Base-by-base conservation (phyloP, 768 basidiomycete species). In the Phanerochaete carnosa region DNA sequence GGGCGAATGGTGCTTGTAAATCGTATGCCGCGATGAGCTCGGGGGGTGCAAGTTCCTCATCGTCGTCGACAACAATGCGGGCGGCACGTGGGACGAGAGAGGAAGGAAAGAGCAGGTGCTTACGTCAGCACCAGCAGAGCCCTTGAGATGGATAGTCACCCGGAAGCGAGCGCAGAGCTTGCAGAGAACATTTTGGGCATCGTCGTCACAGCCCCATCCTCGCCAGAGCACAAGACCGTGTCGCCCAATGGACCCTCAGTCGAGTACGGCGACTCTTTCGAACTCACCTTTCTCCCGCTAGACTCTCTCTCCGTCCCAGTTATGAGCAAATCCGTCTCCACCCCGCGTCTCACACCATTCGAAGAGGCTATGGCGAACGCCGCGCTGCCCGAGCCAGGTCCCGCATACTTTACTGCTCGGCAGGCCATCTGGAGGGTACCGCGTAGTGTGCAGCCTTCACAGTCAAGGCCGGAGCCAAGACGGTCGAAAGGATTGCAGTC, bases 331-430 rank as follows among this genome's bases (percentile, higher is more conserved):
- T 19, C 32, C 3, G 28, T 39, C n/a, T 29, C 59, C 45, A 33
- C 37, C 3, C 52, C 45, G 46, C 52, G 57, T 63, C 46, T 45
- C 46, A 60, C 64, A 45, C 53, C 62, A 25, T 83, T 83, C 65
- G 75, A 83, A 39, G 66, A 76, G 15, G 67, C 77, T 37, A 69
- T 83, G 28, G 71, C 72, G 33, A 61, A 71, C 15, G 65, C 78
- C 16, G 58, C 71, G 35, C 74, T 89, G 32, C 87, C 88, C 19
- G 77, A 79, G 47, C 84, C 87, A 5, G 90, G 90, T 0, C 86
- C 85, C 22, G 81, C 76, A 3, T 76, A 84, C 66, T 93, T 88
- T 71, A 73, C 74, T 19, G 87, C 83, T 0, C 82, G 90, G 39
- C 79, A 88, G 52, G 76, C 77, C 5, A 74, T 86, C 32, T 93